Conservation (phyloP, 345 rosid genomes). For the Lepidium africanum region DNA sequence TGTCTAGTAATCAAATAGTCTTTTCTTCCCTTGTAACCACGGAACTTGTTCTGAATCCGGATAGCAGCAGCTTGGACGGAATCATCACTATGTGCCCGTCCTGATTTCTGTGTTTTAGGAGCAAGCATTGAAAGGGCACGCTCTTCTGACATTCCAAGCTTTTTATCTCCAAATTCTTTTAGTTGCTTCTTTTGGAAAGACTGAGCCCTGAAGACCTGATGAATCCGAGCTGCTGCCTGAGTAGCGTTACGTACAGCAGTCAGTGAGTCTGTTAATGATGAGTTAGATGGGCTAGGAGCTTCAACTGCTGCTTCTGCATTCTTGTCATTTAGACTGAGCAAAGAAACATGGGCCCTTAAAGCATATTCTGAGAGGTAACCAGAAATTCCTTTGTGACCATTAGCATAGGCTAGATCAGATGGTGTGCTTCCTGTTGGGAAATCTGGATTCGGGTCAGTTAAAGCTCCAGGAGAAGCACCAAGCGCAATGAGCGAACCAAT, state of each 20-base stretch:
- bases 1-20: constrained; percentile 66
- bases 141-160: constrained; percentile 54
- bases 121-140: constrained; percentile 63
- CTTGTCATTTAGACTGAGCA: constrained; percentile 46
- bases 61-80: constrained; percentile 70
- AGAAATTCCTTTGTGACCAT: constrained; percentile 88
- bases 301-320: constrained; percentile 34
- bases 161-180: constrained; percentile 51
- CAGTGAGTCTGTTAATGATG: constrained; percentile 61
- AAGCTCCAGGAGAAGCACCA: constrained; percentile 73
- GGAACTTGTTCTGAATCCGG: constrained; percentile 82
- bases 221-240: constrained; percentile 82
- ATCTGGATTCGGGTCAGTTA: constrained; percentile 72
- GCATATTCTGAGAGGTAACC: constrained; percentile 87
- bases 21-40: constrained; percentile 85
- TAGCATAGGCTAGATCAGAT: constrained; percentile 76
- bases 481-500: constrained; percentile 75
- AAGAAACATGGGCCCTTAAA: constrained; percentile 47
- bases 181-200: constrained; percentile 82
- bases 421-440: constrained; percentile 66
- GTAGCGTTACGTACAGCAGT: constrained; percentile 86
- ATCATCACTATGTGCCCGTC: constrained; percentile 47
- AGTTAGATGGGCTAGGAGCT: constrained; percentile 29
- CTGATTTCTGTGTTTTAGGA: constrained; percentile 38
- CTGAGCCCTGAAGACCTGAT: constrained; percentile 82